phyloP scores from a whole-genome alignment of 2,329 filamentous ascomycete species.

The Rachicladosporium sp. region DNA sequence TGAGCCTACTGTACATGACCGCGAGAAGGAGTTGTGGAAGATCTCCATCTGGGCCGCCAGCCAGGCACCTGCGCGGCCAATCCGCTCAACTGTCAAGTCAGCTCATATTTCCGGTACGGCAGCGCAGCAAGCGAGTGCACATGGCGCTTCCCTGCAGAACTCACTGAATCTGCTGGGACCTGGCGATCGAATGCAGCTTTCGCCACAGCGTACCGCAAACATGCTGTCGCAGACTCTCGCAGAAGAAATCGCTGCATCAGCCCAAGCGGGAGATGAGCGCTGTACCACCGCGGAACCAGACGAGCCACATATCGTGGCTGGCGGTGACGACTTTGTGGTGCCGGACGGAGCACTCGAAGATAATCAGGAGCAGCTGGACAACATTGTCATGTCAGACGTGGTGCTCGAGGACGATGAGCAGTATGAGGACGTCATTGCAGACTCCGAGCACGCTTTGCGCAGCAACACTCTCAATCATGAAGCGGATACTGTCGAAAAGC shows the following conservation, averaged over 20 bases:
- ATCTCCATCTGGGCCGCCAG: slow-evolving; percentile 26
- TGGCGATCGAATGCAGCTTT: slow-evolving; percentile 16
- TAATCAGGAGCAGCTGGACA: not conserved
- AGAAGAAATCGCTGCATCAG: not conserved
- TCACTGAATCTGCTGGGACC: not conserved
- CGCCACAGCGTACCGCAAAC: slow-evolving; percentile 6
- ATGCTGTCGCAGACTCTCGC: not conserved
- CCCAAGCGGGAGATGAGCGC: too few relatives aligned
- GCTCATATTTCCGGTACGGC: not conserved
- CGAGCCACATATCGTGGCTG: too few relatives aligned
- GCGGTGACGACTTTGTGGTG: not conserved
- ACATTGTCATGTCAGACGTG: not conserved
- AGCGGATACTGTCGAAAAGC: not conserved
- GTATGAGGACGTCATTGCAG: not conserved
- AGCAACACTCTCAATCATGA: not conserved
- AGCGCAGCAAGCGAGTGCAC: not conserved
- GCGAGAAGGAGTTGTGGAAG: slow-evolving; percentile 40
- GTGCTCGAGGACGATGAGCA: not conserved
- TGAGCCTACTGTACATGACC: slow-evolving; percentile 52
- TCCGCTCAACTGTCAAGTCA: not conserved
- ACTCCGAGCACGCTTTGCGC: too few relatives aligned
- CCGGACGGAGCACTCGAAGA: not conserved
- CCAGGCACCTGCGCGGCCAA: slow-evolving; percentile 15
- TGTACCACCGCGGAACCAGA: too few relatives aligned
- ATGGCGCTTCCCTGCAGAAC: not conserved